These are phyloP conservation scores for Centaurea solstitialis DNA, from an alignment of 129 eudicot genomes.

Conservation along the genomic window DNA sequence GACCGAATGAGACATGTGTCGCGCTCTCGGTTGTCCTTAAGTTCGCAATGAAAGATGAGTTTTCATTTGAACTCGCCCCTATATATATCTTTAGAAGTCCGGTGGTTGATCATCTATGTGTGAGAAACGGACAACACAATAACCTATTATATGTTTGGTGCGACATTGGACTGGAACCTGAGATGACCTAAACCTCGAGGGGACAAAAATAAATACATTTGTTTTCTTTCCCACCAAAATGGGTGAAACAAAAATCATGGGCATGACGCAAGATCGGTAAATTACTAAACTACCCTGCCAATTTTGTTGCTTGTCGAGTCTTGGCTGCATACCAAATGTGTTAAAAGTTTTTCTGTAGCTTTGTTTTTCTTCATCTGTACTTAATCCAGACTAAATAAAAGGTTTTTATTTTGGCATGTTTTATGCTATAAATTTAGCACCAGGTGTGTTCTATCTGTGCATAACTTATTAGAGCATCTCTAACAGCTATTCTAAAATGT, in stretches of 20 bases:
- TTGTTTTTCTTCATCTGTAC: neutral
- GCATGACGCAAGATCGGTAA: too few species aligned
- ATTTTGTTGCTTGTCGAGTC: neutral
- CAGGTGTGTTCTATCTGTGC: too few species aligned
- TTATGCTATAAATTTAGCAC: neutral
- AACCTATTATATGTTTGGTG: too few species aligned
- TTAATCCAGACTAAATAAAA: neutral
- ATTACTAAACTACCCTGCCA: too few species aligned
- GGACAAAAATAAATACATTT: neutral
- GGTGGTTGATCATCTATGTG: neutral
- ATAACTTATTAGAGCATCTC: neutral
- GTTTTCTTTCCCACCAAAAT: too few species aligned
- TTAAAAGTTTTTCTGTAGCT: neutral
- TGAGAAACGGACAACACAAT: neutral
- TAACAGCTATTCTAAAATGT: too few species aligned
- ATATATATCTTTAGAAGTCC: neutral
- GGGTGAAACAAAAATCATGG: too few species aligned
- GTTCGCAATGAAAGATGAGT: too few species aligned
- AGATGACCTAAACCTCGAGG: neutral
- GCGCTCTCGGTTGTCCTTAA: too few species aligned
- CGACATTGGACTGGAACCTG: neutral
- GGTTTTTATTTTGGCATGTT: neutral
- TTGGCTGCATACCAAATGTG: neutral
- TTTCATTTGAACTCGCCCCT: too few species aligned
- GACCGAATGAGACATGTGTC: too few species aligned